Evolutionary conservation across 345 rosid genomes (phyloP).

Genomic region (Toxicodendron radicans): DNA sequence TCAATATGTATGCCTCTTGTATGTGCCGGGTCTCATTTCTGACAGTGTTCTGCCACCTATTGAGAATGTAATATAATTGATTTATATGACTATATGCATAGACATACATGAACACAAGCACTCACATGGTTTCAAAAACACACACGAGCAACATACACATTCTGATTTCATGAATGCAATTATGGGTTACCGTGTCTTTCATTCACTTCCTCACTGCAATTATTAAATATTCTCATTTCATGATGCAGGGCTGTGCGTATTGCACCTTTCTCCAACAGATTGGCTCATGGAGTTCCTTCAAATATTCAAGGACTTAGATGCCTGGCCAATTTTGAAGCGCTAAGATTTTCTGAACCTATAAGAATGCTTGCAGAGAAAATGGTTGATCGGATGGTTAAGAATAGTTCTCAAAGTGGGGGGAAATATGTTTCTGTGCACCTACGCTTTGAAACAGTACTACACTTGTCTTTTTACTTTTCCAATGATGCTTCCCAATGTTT

Average conservation of each 20-base stretch:
- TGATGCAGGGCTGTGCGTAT: constrained; percentile 87
- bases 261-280: constrained; percentile 95
- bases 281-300: constrained; percentile 86
- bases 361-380: constrained; percentile 83
- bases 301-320: constrained; percentile 80
- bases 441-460: constrained; percentile 79
- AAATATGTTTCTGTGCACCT: constrained; percentile 97
- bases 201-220: background rate
- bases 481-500: background rate
- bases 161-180: background rate
- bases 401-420: constrained; percentile 64
- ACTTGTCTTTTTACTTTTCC: constrained; percentile 17
- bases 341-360: constrained; percentile 83
- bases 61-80: background rate
- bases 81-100: background rate
- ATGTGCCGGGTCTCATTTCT: background rate
- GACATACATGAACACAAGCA: background rate
- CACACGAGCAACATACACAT: background rate
- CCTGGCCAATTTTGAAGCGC: constrained; percentile 79
- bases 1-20: background rate
- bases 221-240: constrained; percentile 12
- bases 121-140: background rate
- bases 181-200: background rate
- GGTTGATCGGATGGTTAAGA: constrained; percentile 82
- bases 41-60: background rate